These are phyloP conservation scores for Aspergillus fischeri DNA, from an alignment of 2,329 filamentous ascomycete genomes.

Conservation along the genomic window DNA sequence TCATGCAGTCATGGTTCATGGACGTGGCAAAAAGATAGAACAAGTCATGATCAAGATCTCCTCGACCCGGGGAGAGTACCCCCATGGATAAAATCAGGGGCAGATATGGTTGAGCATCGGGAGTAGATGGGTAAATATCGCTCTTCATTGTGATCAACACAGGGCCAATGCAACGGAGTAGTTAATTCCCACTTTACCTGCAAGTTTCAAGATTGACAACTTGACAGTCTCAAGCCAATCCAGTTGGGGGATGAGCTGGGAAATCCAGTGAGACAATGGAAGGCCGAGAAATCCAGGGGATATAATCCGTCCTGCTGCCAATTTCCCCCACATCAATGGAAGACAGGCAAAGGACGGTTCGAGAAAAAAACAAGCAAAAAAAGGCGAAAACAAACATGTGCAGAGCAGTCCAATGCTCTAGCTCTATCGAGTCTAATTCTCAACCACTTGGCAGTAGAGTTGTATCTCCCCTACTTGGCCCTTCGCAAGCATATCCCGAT, in stretches of 20 bases:
- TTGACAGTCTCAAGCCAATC: conserved; percentile 28
- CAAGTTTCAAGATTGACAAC: conserved; percentile 11
- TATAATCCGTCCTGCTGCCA: conserved; percentile 6
- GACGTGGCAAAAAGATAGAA: conserved; percentile 20
- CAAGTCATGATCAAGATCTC: conserved; percentile 16
- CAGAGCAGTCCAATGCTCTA: neutral
- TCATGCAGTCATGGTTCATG: conserved; percentile 34
- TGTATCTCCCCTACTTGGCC: conserved; percentile 85
- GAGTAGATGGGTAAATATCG: neutral
- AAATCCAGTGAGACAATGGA: conserved; percentile 24
- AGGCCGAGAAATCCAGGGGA: conserved; percentile 22
- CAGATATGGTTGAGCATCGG: conserved; percentile 4
- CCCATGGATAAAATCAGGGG: neutral
- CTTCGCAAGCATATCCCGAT: conserved; percentile 55
- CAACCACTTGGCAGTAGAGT: conserved; percentile 67
- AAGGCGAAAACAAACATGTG: conserved; percentile 5
- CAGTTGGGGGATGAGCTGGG: conserved; percentile 22
- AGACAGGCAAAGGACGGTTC: neutral
- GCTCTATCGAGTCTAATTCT: conserved; percentile 22
- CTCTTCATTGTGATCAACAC: neutral
- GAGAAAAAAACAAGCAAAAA: conserved; percentile 10
- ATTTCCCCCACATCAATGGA: neutral
- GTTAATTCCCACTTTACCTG: neutral
- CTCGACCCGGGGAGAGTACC: conserved; percentile 1
- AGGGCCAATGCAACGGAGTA: neutral